phyloP scores from a whole-genome alignment of 2,329 filamentous ascomycete genomes.

The Ilyonectria mors-panacis region DNA sequence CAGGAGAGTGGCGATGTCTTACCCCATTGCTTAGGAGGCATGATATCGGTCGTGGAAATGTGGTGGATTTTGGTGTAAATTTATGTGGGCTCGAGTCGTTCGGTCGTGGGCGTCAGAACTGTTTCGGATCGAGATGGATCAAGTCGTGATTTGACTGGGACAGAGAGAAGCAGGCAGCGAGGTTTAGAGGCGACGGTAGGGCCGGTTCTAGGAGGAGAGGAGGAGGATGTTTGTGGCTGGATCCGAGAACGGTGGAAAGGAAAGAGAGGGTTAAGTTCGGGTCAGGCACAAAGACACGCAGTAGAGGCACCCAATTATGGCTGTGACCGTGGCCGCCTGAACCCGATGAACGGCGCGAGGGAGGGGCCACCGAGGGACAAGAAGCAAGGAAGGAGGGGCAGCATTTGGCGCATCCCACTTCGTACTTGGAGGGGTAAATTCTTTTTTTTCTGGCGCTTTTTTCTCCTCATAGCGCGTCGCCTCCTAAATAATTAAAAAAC shows the following conservation, averaged over 20 bases:
- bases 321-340: conserved; percentile 7
- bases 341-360: conserved; percentile 7
- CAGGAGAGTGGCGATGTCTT: conserved; percentile 39
- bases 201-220: conserved; percentile 1
- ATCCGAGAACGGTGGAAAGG: conserved; percentile 14
- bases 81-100: conserved; percentile 13
- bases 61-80: conserved; percentile 31
- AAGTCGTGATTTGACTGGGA: not conserved
- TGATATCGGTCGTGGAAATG: conserved; percentile 51
- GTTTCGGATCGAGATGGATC: not conserved
- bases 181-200: not conserved
- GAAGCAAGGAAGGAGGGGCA: conserved; percentile 6
- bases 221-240: conserved; percentile 20
- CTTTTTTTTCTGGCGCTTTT: conserved; percentile 3
- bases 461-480: not conserved
- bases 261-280: conserved; percentile 24
- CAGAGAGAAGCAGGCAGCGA: not conserved
- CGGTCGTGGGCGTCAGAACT: conserved; percentile 24
- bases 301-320: conserved; percentile 25
- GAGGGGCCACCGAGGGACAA: conserved; percentile 4
- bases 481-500: not conserved
- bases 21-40: conserved; percentile 63
- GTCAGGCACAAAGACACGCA: conserved; percentile 40
- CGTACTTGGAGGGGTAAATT: conserved; percentile 12
- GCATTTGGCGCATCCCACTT: not conserved